Conservation (phyloP, 2,329 filamentous ascomycete genomes). For the Arthrobotrys musiformis region DNA sequence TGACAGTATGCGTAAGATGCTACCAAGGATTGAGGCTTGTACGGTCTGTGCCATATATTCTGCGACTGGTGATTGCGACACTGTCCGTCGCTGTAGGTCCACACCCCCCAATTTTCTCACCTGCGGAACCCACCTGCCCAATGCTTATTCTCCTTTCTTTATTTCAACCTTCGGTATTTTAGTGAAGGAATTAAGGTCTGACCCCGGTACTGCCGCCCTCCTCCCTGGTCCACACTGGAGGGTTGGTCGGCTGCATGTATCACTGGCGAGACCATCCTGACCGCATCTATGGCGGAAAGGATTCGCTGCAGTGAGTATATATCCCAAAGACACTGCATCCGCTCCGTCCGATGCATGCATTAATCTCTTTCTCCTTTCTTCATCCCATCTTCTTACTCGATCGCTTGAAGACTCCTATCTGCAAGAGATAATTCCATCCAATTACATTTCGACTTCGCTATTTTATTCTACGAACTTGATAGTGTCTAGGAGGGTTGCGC, state of each 20-base stretch:
- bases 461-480: conserved; percentile 18
- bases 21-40: conserved; percentile 50
- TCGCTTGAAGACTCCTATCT: conserved; percentile 42
- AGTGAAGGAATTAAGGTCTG: conserved; percentile 53
- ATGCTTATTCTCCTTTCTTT: conserved; percentile 30
- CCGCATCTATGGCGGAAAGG: conserved; percentile 41
- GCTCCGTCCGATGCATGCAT: conserved; percentile 49
- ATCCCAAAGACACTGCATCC: conserved; percentile 39
- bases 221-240: conserved; percentile 38
- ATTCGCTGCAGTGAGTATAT: conserved; percentile 44
- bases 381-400: conserved; percentile 53
- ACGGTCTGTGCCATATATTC: conserved; percentile 41
- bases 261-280: conserved; percentile 54
- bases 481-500: conserved; percentile 18
- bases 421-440: conserved; percentile 42
- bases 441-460: conserved; percentile 36
- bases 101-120: conserved; percentile 42
- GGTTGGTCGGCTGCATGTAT: conserved; percentile 55
- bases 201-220: conserved; percentile 37
- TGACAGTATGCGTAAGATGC: conserved; percentile 16
- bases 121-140: conserved; percentile 53
- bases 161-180: conserved; percentile 1
- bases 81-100: conserved; percentile 28
- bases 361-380: conserved; percentile 40
- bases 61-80: conserved; percentile 36